These are phyloP conservation scores for Penicillium crustosum DNA, from an alignment of 2,329 filamentous ascomycete genomes.

Conservation along the genomic window DNA sequence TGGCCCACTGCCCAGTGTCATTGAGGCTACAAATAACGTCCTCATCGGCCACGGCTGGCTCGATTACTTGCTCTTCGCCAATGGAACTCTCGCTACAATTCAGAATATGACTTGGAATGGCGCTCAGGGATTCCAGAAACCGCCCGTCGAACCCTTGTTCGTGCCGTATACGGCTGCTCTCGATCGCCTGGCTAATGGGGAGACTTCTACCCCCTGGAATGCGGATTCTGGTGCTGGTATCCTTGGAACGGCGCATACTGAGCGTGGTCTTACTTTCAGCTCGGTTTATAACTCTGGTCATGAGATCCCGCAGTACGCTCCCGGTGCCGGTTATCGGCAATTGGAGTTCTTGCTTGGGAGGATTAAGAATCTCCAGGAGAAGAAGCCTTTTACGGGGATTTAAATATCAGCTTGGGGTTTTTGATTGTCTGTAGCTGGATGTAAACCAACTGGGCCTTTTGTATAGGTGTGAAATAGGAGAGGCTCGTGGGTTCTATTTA, in stretches of 20 bases:
- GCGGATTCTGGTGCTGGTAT: slow-evolving; percentile 59
- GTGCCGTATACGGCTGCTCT: slow-evolving; percentile 60
- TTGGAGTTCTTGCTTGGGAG: slow-evolving; percentile 74
- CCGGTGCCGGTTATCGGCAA: slow-evolving; percentile 67
- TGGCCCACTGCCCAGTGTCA: slow-evolving; percentile 62
- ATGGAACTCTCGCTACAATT: slow-evolving; percentile 69
- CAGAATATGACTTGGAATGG: slow-evolving; percentile 83
- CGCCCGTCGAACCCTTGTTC: slow-evolving; percentile 64
- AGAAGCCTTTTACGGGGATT: slow-evolving; percentile 16
- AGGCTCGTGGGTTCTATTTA: not conserved
- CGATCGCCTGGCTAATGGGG: slow-evolving; percentile 37
- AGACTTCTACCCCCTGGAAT: slow-evolving; percentile 42
- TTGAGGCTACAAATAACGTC: slow-evolving; percentile 70
- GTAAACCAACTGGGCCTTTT: not conserved
- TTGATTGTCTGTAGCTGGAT: not conserved
- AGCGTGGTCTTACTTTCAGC: slow-evolving; percentile 73
- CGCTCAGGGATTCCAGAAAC: slow-evolving; percentile 64
- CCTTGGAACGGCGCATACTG: slow-evolving; percentile 68
- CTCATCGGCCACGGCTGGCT: slow-evolving; percentile 71
- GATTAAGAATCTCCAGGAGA: slow-evolving; percentile 54
- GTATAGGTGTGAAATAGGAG: not conserved
- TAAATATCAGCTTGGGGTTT: not conserved
- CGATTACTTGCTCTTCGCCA: slow-evolving; percentile 66
- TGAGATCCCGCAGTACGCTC: slow-evolving; percentile 62
- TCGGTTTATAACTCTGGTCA: slow-evolving; percentile 67